phyloP scores from a whole-genome alignment of 2,329 filamentous ascomycete genomes.

The Alternaria triticimaculans region DNA sequence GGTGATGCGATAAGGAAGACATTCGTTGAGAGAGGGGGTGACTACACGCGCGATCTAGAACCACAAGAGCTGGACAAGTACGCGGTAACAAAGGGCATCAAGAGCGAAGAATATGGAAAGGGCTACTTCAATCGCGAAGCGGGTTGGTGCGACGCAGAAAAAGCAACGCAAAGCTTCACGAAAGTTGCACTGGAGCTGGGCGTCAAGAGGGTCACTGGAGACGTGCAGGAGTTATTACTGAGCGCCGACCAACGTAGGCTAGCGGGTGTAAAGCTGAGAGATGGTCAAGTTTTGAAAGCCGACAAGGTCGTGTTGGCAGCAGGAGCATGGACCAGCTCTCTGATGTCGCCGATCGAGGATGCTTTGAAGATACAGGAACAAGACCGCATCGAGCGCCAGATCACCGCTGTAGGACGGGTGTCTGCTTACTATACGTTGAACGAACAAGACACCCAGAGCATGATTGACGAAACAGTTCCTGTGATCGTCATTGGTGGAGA shows the following conservation, averaged over 20 bases:
- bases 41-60: conserved; percentile 49
- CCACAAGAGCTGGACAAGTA: conserved; percentile 52
- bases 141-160: conserved; percentile 61
- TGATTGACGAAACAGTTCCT: conserved; percentile 58
- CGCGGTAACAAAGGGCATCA: conserved; percentile 46
- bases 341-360: conserved; percentile 60
- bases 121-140: conserved; percentile 60
- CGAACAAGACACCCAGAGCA: conserved; percentile 52
- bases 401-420: conserved; percentile 64
- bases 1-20: conserved; percentile 61
- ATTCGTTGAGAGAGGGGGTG: conserved; percentile 53
- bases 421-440: conserved; percentile 64
- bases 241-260: conserved; percentile 38
- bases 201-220: conserved; percentile 54
- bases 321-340: conserved; percentile 63
- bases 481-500: conserved; percentile 59
- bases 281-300: conserved; percentile 57
- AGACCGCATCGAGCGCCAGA: conserved; percentile 59
- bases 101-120: conserved; percentile 27
- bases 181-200: conserved; percentile 53
- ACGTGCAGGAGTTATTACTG: conserved; percentile 54
- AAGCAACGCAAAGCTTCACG: conserved; percentile 55
- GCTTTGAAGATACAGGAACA: conserved; percentile 52
- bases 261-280: conserved; percentile 57
- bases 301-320: conserved; percentile 63